phyloP scores from a whole-genome alignment of 257 asterid genomes.

The Hygrophila difformis region DNA sequence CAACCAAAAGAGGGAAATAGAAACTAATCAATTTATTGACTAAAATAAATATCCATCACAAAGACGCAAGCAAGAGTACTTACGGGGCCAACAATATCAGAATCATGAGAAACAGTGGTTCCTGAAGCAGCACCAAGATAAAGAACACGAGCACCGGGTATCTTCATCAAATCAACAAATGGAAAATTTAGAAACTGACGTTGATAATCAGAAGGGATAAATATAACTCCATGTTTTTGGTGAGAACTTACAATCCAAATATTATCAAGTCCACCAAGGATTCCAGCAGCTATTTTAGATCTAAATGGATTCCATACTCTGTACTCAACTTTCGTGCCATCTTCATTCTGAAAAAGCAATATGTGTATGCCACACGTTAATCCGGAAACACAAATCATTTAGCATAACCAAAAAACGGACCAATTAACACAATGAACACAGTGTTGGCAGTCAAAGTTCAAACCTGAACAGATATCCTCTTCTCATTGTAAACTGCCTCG shows the following conservation, averaged over 20 bases:
- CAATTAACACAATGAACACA: no score
- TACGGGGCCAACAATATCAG: constrained; percentile 90
- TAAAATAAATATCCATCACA: no score
- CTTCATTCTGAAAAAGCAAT: constrained; percentile 49
- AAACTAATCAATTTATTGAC: no score
- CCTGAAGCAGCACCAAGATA: constrained; percentile 87
- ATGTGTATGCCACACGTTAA: no score
- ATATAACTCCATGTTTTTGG: no score
- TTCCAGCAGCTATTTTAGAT: constrained; percentile 89
- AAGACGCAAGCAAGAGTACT: no score
- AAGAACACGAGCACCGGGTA: constrained; percentile 44
- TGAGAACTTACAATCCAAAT: constrained; percentile 95
- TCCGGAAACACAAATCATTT: no score
- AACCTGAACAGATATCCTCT: constrained; percentile 59
- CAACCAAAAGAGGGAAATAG: background rate
- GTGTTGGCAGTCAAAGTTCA: no score
- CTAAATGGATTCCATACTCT: constrained; percentile 99
- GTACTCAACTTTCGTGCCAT: no score
- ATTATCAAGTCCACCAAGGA: constrained; percentile 89
- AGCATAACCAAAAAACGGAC: no score
- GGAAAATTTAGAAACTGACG: background rate
- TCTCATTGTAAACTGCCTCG: constrained; percentile 61
- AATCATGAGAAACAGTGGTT: constrained; percentile 87
- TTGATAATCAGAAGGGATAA: no score
- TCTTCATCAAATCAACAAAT: constrained; percentile 13